Evolutionary conservation across 2,329 filamentous ascomycete species (phyloP).

Genomic region (Dothidotthia symphoricarpi): DNA sequence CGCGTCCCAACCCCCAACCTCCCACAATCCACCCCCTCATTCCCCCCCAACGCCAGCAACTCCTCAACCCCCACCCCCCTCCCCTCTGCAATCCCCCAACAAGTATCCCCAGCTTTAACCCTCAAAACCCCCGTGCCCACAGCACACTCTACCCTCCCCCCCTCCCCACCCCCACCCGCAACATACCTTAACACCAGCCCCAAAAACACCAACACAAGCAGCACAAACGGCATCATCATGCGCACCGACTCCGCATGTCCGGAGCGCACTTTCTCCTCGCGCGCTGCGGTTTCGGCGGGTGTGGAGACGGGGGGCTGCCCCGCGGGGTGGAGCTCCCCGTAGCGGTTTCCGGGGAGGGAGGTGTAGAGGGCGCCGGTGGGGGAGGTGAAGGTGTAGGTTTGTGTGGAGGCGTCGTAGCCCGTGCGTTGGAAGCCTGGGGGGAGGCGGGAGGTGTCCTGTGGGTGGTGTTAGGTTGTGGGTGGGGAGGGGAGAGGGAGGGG

Average conservation of each 20-base stretch:
- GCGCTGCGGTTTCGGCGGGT: slow-evolving; percentile 17
- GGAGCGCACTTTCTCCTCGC: slow-evolving; percentile 19
- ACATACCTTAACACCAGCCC: slow-evolving; percentile 43
- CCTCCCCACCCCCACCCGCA: slow-evolving; percentile 9
- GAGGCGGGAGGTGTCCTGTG: slow-evolving; percentile 52
- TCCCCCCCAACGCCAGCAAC: slow-evolving; percentile 44
- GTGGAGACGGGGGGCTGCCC: slow-evolving; percentile 13
- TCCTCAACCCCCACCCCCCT: slow-evolving; percentile 48
- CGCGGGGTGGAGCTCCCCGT: slow-evolving; percentile 45
- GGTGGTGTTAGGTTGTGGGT: neutral
- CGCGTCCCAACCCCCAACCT: slow-evolving; percentile 44
- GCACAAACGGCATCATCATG: slow-evolving; percentile 58
- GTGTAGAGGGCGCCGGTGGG: slow-evolving; percentile 52
- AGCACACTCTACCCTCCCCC: slow-evolving; percentile 17
- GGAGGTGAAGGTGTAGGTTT: slow-evolving; percentile 55
- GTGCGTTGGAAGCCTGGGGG: slow-evolving; percentile 56
- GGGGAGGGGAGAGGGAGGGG: neutral
- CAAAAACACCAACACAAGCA: slow-evolving; percentile 54
- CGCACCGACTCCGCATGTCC: slow-evolving; percentile 49
- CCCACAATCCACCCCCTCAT: slow-evolving; percentile 52
- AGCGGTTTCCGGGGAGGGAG: slow-evolving; percentile 51
- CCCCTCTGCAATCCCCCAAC: slow-evolving; percentile 53
- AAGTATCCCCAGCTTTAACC: slow-evolving; percentile 52
- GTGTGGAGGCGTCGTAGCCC: slow-evolving; percentile 57
- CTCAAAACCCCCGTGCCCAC: slow-evolving; percentile 15